Evolutionary conservation across 306 rosid species (phyloP), one percentile per base, ranked within the genome.

Genomic region (Prosopis cineraria): DNA sequence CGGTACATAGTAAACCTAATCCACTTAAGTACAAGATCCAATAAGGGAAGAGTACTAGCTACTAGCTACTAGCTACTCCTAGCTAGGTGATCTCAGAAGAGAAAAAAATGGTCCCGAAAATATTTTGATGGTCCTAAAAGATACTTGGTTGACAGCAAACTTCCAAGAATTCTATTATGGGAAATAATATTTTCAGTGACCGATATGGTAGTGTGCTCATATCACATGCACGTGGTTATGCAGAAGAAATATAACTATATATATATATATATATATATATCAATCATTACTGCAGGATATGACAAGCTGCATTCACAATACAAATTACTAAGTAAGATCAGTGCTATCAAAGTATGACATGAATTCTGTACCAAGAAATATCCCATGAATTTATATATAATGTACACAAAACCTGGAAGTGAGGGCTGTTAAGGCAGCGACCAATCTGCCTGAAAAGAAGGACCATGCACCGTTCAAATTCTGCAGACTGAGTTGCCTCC

Each of bases 401-500:
- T 10, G 12, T 68, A 20, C 29, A 52, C 48, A 63, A 56, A 47
- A 88, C 97, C 97, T 90, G 97, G 70, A 90, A 92, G 68, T 92
- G 93, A 53, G 90, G 81, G 78, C 93, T 92, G 83, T 81, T 88
- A 56, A 92, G 89, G 79, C 90, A 90, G 39, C 95, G 87, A 0
- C 84, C 91, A 52, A 90, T 87, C 89, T 87, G 89, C 58, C 89
- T 79, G 80, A 89, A 88, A 65, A 90, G 89, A 17, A 90, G 70
- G 68, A 66, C 69, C 80, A 84, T 88, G 70, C 91, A 89, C 7
- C 78, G 68, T 11, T 77, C 77, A 60, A 85, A 88, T 74, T 92
- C 94, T 0, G 85, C 67, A 14, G 79, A 53, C 41, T 77, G 90
- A 59, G 89, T 87, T 25, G 70, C 86, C 60, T 87, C 91, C 77